Evolutionary conservation across 2,329 filamentous ascomycete genomes (phyloP).

Genomic region (Parastagonospora avenae): DNA sequence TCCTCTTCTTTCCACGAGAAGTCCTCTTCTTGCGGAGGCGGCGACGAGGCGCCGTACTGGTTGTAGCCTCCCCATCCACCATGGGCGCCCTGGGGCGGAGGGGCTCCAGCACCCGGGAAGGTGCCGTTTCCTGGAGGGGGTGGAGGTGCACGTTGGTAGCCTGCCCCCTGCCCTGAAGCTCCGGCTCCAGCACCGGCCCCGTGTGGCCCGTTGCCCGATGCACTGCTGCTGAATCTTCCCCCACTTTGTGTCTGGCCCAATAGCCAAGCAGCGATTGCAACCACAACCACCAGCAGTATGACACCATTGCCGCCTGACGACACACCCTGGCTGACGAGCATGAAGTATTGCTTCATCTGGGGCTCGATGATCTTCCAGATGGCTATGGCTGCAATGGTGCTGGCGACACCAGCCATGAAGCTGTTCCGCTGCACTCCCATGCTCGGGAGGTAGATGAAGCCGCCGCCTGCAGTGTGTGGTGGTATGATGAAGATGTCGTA

Average conservation of each 20-base stretch:
- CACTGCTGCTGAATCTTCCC: slow-evolving; percentile 45
- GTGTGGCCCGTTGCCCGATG: slow-evolving; percentile 33
- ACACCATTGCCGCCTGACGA: slow-evolving; percentile 70
- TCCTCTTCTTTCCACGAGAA: slow-evolving; percentile 40
- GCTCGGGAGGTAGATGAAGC: slow-evolving; percentile 94
- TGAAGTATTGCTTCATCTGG: slow-evolving; percentile 74
- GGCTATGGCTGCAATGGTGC: slow-evolving; percentile 72
- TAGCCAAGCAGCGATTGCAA: slow-evolving; percentile 80
- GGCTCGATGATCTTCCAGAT: slow-evolving; percentile 77
- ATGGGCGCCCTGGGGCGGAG: slow-evolving; percentile 34
- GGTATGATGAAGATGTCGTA: slow-evolving; percentile 98
- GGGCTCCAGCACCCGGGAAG: slow-evolving; percentile 38
- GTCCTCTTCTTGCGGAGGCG: slow-evolving; percentile 37
- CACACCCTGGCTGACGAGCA: slow-evolving; percentile 65
- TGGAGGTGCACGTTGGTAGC: slow-evolving; percentile 37
- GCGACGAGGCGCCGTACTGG: slow-evolving; percentile 37
- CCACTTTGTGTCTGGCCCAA: slow-evolving; percentile 68
- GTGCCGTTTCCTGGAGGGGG: slow-evolving; percentile 37
- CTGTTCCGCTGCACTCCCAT: slow-evolving; percentile 85
- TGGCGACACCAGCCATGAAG: slow-evolving; percentile 84
- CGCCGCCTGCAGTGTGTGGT: slow-evolving; percentile 83
- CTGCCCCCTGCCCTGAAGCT: slow-evolving; percentile 26
- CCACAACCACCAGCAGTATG: slow-evolving; percentile 70
- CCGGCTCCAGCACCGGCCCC: slow-evolving; percentile 39
- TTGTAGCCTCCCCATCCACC: slow-evolving; percentile 38